These are phyloP conservation scores for Ogataea pilisensis DNA, from an alignment of 805 yeast species.

Conservation along the genomic window DNA sequence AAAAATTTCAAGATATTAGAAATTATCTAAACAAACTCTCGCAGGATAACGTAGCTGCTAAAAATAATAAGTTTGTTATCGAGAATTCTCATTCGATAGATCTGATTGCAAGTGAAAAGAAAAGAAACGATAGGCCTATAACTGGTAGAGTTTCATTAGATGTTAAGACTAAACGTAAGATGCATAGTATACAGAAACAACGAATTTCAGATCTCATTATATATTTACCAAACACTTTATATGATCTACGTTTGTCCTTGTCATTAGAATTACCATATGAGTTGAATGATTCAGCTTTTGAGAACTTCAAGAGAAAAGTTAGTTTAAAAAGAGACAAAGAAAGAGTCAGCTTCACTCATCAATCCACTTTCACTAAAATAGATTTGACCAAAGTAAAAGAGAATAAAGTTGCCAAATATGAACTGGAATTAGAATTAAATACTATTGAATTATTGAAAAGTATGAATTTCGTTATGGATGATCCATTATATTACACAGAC, in stretches of 20 bases:
- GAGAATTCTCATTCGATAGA: constrained; percentile 64
- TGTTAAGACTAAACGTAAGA: constrained; percentile 58
- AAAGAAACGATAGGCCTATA: constrained; percentile 61
- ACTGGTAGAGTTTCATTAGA: constrained; percentile 66
- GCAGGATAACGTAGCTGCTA: constrained; percentile 17
- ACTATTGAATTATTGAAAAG: constrained; percentile 29
- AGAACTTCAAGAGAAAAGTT: constrained; percentile 45
- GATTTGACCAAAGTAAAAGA: constrained; percentile 63
- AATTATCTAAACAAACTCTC: constrained; percentile 54
- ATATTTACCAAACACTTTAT: constrained; percentile 70
- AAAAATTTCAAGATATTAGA: constrained; percentile 54
- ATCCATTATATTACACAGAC: constrained; percentile 41
- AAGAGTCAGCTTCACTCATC: constrained; percentile 67
- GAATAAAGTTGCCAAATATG: constrained; percentile 27
- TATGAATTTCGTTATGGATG: constrained; percentile 30
- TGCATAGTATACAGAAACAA: constrained; percentile 67
- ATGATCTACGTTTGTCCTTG: constrained; percentile 73
- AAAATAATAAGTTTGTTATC: constrained; percentile 46
- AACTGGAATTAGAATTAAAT: constrained; percentile 34
- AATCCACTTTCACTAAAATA: constrained; percentile 67
- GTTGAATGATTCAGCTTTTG: constrained; percentile 47
- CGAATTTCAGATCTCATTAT: constrained; percentile 70
- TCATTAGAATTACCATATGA: constrained; percentile 73
- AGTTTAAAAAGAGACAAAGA: constrained; percentile 63
- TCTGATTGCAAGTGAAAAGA: constrained; percentile 55